Percentiles rank a stretch among this genome's conserved stretches.
These are phyloP conservation scores for Dipteronia dyeriana DNA, from an alignment of 345 rosid genomes.

Conservation along the genomic window DNA sequence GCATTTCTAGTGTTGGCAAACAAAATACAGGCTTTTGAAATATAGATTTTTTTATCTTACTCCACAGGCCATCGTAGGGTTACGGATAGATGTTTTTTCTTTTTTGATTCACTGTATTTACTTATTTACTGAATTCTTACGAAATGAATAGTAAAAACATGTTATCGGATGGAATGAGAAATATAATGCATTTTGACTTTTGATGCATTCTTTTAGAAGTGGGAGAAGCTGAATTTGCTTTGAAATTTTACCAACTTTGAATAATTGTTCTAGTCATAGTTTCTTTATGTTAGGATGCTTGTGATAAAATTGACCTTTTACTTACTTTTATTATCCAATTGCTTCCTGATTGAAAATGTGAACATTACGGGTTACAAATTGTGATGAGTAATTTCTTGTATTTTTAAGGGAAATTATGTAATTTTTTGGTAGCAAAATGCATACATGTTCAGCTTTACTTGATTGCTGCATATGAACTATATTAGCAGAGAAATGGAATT, in stretches of 20 bases:
- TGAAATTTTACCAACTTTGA: constrained; percentile 2
- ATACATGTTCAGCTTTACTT: neutral
- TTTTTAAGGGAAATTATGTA: neutral
- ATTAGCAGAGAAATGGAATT: neutral
- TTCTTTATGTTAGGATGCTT: neutral
- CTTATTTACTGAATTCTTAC: constrained; percentile 1
- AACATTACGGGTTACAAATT: neutral
- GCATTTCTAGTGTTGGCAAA: neutral
- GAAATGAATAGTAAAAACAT: neutral
- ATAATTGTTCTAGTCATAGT: neutral
- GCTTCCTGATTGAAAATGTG: neutral
- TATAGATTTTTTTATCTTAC: constrained; percentile 6
- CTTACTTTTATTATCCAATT: neutral
- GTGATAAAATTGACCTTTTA: neutral
- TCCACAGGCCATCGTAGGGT: constrained; percentile 15
- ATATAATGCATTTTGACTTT: constrained; percentile 1
- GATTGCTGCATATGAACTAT: neutral
- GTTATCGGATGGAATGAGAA: neutral
- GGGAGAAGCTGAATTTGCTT: constrained; percentile 1
- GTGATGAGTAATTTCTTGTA: neutral
- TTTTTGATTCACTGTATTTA: neutral
- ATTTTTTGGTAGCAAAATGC: neutral
- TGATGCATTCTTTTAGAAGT: neutral
- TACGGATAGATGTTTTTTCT: constrained; percentile 1
- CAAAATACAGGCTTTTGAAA: constrained; percentile 24